Conservation (phyloP, 306 rosid genomes). For the Medicago arabica region DNA sequence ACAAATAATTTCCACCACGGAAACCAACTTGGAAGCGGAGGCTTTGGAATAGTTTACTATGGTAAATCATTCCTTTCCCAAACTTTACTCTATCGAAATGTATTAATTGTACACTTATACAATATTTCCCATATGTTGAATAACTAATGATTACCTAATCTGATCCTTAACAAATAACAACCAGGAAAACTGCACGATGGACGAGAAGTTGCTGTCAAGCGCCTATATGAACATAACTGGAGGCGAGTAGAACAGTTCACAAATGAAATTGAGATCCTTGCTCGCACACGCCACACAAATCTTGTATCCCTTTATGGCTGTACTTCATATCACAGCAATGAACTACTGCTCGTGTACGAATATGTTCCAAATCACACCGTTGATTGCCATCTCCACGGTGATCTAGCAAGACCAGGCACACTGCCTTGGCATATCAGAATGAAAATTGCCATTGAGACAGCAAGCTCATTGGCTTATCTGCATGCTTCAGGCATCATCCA, state of each 20-base stretch:
- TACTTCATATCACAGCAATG: conserved; percentile 65
- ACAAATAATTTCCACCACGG: conserved; percentile 61
- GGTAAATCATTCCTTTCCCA: conserved; percentile 33
- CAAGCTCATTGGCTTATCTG: conserved; percentile 67
- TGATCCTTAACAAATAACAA: background rate
- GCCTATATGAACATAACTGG: conserved; percentile 62
- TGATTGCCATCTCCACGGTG: conserved; percentile 73
- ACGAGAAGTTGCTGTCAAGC: conserved; percentile 58
- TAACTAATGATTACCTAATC: background rate
- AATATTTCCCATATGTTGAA: background rate
- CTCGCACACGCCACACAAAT: conserved; percentile 62
- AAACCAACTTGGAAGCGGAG: conserved; percentile 65
- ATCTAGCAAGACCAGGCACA: conserved; percentile 34
- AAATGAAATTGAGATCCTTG: conserved; percentile 60
- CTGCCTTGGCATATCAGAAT: conserved; percentile 50
- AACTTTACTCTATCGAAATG: background rate
- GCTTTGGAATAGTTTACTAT: conserved; percentile 55
- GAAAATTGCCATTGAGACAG: conserved; percentile 74
- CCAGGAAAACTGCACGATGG: conserved; percentile 79
- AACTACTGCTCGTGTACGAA: conserved; percentile 67
- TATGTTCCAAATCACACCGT: conserved; percentile 64
- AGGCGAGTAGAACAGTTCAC: conserved; percentile 51
- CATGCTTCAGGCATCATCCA: conserved; percentile 76
- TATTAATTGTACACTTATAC: background rate
- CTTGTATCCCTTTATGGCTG: conserved; percentile 80